Percentiles rank a stretch among this genome's conserved stretches.
These are phyloP conservation scores for Spizellomyces sp. DNA, from an alignment of 192 early-diverging fungal genomes.

Conservation along the genomic window DNA sequence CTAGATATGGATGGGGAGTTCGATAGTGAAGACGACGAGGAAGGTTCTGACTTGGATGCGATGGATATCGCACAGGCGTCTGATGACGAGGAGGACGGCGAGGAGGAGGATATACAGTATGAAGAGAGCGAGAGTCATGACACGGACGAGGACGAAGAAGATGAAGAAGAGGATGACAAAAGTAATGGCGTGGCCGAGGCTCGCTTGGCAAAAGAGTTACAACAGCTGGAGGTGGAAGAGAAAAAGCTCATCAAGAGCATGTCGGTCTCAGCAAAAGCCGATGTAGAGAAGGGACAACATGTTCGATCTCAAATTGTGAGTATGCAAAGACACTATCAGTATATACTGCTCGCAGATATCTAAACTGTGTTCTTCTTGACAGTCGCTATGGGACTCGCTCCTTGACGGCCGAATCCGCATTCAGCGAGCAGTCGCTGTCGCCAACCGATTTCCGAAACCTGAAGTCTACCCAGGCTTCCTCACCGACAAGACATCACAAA, in stretches of 20 bases:
- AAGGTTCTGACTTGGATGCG: conserved; percentile 34
- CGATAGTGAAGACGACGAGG: conserved; percentile 27
- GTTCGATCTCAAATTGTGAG: conserved; percentile 85
- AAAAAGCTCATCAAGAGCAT: conserved; percentile 78
- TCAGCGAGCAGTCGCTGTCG: conserved; percentile 72
- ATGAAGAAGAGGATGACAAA: conserved; percentile 40
- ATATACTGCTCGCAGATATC: background rate
- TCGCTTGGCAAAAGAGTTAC: conserved; percentile 56
- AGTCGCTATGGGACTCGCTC: conserved; percentile 78
- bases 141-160: conserved; percentile 33
- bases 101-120: conserved; percentile 23
- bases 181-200: conserved; percentile 7
- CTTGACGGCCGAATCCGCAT: conserved; percentile 87
- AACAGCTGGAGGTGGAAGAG: conserved; percentile 80
- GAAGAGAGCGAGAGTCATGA: conserved; percentile 37
- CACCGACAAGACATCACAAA: background rate
- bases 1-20: conserved; percentile 16
- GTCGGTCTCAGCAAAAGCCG: conserved; percentile 70
- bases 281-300: conserved; percentile 90
- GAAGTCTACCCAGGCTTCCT: conserved; percentile 30
- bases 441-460: conserved; percentile 80
- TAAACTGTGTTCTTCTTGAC: background rate
- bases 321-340: background rate
- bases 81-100: conserved; percentile 43
- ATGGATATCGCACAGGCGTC: conserved; percentile 36